Evolutionary conservation across 768 basidiomycete genomes (phyloP), one percentile per base, ranked within the genome.

Genomic region (Suillus subalutaceus): DNA sequence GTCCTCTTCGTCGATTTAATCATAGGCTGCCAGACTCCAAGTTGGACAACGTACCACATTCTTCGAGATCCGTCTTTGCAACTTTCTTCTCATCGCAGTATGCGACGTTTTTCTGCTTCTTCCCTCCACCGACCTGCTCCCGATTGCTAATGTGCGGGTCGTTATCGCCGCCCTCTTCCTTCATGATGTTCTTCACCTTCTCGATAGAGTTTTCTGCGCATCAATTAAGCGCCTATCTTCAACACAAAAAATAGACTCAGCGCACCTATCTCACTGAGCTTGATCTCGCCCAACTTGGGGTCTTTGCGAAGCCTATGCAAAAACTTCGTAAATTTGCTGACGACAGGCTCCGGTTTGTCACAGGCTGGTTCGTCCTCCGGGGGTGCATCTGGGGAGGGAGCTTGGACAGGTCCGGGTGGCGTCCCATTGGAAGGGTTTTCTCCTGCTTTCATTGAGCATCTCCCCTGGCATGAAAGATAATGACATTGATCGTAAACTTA

Each of bases 21-120:
- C 10, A 60, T 60, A 30, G 5, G 41, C 5, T 43, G 4, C 40
- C 6, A 35, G 2, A 18, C 8, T 9, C 8, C 23, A 52, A 41
- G 5, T 15, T 44, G 23, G 43, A 50, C 16, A 20, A 59, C 67
- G 40, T 37, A 70, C 69, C 37, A 23, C 67, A 68, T 30, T 43
- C 56, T 40, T 64, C 56, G 32, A 70, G 53, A 35, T 66, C 63
- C 1, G 63, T 66, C 15, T 62, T 30, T 40, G 68, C 56, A 63
- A 66, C 38, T 32, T 61, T 64, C 41, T 59, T 55, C 23, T 64
- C 44, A 30, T 60, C 57, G 16, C 69, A 70, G 37, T 70, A 70
- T 38, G 41, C 63, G 30, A 70, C 69, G 20, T 68, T 63, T 37
- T 60, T 46, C 44, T 46, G 57, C 48, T 70, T 70, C 30, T 66